Base-by-base conservation (phyloP, 805 yeast genomes). In the Starmerella geochares region DNA sequence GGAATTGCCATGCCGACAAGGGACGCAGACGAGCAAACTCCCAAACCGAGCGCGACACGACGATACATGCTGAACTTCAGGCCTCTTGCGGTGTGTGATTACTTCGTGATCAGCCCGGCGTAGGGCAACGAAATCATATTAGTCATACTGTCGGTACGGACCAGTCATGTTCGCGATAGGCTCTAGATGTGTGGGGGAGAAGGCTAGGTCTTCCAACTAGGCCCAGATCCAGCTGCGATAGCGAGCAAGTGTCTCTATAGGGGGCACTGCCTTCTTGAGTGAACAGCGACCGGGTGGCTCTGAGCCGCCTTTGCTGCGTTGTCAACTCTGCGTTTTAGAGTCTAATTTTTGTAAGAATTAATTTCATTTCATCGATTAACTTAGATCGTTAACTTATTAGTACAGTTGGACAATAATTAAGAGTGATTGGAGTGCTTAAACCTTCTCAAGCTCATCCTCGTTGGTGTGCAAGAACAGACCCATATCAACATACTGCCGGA, bases 401-500 rank as follows among this genome's bases (percentile, higher is more conserved):
- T 23, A 38, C 42, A 38, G 21, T 25, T 27, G 29, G 11, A 27
- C 29, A 27, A 27, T 27, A 27, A 27, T 9, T 11, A 27, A 27
- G 8, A 27, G 11, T 9, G 11, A 27, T 27, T 27, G 11, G 29
- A 16, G 14, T 7, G 25, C 11, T 32, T 45, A 52, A 8, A 57
- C 43, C 36, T 52, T 51, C 52, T 57, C 57, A 19, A 57, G 55
- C 57, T 77, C 81, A 48, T 82, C 86, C 49, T 83, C 81, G 49
- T 83, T 86, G 25, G 81, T 73, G 40, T 75, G 70, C 61, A 83
- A 83, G 88, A 94, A 85, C 28, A 88, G 77, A 39, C 80, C 80
- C 52, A 85, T 71, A 28, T 73, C 73, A 31, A 77, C 74, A 65
- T 90, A 90, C 63, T 84, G 88, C 39, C 72, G 71, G 40, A 90